Evolutionary conservation across 768 basidiomycete genomes (phyloP).

Genomic region (Crassisporium funariophilum): DNA sequence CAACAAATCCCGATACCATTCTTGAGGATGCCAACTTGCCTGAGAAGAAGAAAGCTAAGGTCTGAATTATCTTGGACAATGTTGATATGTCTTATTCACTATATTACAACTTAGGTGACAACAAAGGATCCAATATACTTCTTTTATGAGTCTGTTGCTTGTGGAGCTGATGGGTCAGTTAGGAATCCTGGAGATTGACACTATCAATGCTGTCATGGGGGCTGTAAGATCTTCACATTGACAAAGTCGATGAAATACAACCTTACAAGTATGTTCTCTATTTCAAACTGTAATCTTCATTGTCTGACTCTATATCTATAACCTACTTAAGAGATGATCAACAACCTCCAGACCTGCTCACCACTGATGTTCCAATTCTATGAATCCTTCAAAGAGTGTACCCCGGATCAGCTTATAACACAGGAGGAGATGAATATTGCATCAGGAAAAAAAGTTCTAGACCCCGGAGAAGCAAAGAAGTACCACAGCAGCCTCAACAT

Average conservation of each 20-base stretch:
- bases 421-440: constrained; percentile 5
- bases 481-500: neutral
- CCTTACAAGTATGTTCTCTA: constrained; percentile 9
- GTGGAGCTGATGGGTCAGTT: constrained; percentile 7
- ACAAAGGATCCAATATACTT: constrained; percentile 18
- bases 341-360: neutral
- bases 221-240: constrained; percentile 15
- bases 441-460: constrained; percentile 3
- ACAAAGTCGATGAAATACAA: constrained; percentile 12
- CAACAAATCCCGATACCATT: neutral
- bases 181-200: constrained; percentile 20
- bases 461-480: neutral
- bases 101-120: neutral
- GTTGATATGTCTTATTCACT: neutral
- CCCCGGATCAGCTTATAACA: neutral
- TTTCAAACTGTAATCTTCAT: neutral
- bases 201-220: constrained; percentile 21
- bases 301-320: too few relatives aligned
- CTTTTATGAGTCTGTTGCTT: constrained; percentile 16
- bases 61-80: neutral
- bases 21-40: neutral
- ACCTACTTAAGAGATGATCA: neutral
- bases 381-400: neutral
- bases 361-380: neutral
- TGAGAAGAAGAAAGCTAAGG: neutral